phyloP scores from a whole-genome alignment of 2,329 filamentous ascomycete species.

The Arthrobotrys iridis region DNA sequence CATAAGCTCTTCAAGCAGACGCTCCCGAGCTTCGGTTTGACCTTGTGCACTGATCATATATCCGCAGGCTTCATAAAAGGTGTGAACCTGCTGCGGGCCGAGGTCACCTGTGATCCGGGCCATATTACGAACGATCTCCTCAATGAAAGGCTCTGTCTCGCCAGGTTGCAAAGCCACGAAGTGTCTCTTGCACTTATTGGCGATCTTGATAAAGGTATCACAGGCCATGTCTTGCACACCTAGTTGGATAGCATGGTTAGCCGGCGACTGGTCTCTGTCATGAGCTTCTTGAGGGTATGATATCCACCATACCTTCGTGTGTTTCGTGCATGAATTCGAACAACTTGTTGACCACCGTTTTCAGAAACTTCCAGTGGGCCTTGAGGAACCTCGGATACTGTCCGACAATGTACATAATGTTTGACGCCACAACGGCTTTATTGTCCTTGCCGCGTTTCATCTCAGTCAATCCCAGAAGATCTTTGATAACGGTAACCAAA shows the following conservation, averaged over 20 bases:
- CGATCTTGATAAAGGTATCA: constrained; percentile 99
- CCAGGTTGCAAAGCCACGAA: constrained; percentile 96
- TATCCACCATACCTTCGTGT: constrained; percentile 78
- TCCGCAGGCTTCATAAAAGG: constrained; percentile 97
- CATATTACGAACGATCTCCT: constrained; percentile 96
- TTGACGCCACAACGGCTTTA: constrained; percentile 97
- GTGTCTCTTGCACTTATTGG: constrained; percentile 95
- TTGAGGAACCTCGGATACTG: constrained; percentile 98
- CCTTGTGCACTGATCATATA: constrained; percentile 99
- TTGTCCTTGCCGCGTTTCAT: constrained; percentile 99
- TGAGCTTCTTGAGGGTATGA: neutral
- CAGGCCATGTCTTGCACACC: constrained; percentile 99
- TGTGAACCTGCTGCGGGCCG: constrained; percentile 96
- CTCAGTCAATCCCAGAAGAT: constrained; percentile 92
- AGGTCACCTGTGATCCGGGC: constrained; percentile 95
- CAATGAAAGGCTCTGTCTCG: constrained; percentile 95
- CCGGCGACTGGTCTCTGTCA: neutral
- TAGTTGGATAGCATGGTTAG: constrained; percentile 59
- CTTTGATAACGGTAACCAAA: constrained; percentile 97
- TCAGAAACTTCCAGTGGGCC: constrained; percentile 99
- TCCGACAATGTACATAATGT: constrained; percentile 99
- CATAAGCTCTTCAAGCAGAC: constrained; percentile 92
- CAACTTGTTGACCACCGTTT: constrained; percentile 99
- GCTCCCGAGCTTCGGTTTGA: constrained; percentile 91
- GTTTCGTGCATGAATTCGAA: constrained; percentile 99